Percentiles rank a stretch among this genome's conserved stretches.
Conservation (phyloP, 345 rosid species). For the Boechera divaricarpa region DNA sequence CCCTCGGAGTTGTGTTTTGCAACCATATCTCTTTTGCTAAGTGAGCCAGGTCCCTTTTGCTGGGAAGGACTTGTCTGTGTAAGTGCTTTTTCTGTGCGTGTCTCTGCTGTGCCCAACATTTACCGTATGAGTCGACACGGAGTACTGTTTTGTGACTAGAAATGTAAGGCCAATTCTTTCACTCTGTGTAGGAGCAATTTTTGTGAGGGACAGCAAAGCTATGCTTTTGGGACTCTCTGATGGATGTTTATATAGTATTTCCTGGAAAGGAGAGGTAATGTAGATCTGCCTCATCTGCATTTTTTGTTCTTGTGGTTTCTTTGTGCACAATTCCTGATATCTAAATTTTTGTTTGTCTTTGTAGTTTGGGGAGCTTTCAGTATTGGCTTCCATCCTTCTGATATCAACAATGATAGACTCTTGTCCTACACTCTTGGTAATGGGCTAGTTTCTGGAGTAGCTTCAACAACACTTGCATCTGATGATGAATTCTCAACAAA, state of each 20-base stretch:
- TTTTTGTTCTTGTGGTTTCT: constrained; percentile 18
- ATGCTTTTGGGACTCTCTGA: constrained; percentile 88
- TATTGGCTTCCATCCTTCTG: constrained; percentile 50
- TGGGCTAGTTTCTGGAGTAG: constrained; percentile 58
- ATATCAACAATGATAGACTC: constrained; percentile 46
- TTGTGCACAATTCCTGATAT: neutral
- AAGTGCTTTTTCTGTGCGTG: constrained; percentile 47
- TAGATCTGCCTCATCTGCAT: constrained; percentile 17
- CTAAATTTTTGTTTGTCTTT: constrained; percentile 15
- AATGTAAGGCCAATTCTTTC: constrained; percentile 23
- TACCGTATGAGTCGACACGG: constrained; percentile 3
- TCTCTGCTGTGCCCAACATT: constrained; percentile 19
- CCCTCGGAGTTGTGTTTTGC: constrained; percentile 74
- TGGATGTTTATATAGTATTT: constrained; percentile 80
- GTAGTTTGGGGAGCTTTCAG: constrained; percentile 85
- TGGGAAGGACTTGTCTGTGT: constrained; percentile 71
- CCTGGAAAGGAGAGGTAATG: constrained; percentile 99
- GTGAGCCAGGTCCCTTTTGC: constrained; percentile 92
- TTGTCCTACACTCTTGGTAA: constrained; percentile 54
- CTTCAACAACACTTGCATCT: constrained; percentile 45
- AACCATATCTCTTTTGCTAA: constrained; percentile 66
- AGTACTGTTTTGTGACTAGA: neutral
- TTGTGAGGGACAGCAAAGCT: constrained; percentile 74
- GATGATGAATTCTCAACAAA: constrained; percentile 47
- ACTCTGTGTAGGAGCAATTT: constrained; percentile 76